Evolutionary conservation across 2,329 filamentous ascomycete species (phyloP).

Genomic region (Pseudocercospora cruenta): DNA sequence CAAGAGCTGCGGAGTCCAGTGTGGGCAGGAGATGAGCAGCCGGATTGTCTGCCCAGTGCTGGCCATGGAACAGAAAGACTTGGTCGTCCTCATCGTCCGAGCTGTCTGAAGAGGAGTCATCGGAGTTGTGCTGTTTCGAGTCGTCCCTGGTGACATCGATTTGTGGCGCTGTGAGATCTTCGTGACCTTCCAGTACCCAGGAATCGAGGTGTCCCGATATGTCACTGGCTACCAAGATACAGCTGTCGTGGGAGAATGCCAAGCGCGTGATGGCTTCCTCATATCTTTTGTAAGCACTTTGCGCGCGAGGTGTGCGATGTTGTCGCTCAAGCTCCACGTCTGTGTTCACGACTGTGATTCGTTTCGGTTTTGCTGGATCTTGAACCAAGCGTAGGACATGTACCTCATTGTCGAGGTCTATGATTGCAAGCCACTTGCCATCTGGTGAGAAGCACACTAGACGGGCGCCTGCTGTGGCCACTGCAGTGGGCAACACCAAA

Average conservation of each 20-base stretch:
- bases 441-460: conserved; percentile 71
- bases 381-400: conserved; percentile 52
- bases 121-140: conserved; percentile 33
- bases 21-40: conserved; percentile 53
- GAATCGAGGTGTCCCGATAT: conserved; percentile 84
- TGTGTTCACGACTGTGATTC: conserved; percentile 43
- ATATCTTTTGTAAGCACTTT: conserved; percentile 65
- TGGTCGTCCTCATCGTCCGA: conserved; percentile 50
- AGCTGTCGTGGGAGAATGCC: conserved; percentile 79
- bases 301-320: conserved; percentile 24
- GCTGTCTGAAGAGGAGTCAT: conserved; percentile 33
- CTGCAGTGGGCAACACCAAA: conserved; percentile 62
- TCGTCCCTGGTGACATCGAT: conserved; percentile 40
- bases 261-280: conserved; percentile 73
- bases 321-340: conserved; percentile 46
- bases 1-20: conserved; percentile 49
- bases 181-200: conserved; percentile 71
- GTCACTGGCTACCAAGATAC: conserved; percentile 77
- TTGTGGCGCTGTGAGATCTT: conserved; percentile 52
- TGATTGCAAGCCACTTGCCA: conserved; percentile 68
- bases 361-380: conserved; percentile 45
- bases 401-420: conserved; percentile 51
- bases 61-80: conserved; percentile 57
- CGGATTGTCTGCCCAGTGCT: conserved; percentile 77
- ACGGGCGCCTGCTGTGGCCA: conserved; percentile 68